These are phyloP conservation scores for Scedosporium minutisporum DNA, from an alignment of 2,329 filamentous ascomycete genomes.

Conservation along the genomic window DNA sequence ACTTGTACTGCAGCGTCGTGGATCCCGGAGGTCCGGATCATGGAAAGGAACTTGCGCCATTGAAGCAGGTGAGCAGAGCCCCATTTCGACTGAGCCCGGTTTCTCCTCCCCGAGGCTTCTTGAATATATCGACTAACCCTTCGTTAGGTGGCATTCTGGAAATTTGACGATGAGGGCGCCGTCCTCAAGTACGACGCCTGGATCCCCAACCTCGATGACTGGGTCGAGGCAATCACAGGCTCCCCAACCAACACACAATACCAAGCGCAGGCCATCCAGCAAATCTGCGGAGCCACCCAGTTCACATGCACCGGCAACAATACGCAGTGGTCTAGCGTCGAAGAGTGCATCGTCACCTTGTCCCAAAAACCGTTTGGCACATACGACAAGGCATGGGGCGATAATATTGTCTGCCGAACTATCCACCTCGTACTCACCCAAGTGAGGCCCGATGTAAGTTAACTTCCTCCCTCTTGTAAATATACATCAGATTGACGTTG, in stretches of 20 bases:
- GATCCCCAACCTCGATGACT: slow-evolving; percentile 30
- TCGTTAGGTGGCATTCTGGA: slow-evolving; percentile 31
- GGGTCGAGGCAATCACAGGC: slow-evolving; percentile 20
- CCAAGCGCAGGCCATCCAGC: slow-evolving; percentile 18
- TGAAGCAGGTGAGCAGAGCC: slow-evolving; percentile 18
- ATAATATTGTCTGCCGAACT: slow-evolving; percentile 31
- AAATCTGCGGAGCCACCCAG: slow-evolving; percentile 24
- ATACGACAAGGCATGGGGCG: slow-evolving; percentile 32
- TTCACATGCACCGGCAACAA: slow-evolving; percentile 24
- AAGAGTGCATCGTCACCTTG: slow-evolving; percentile 22
- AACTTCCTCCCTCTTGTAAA: neutral
- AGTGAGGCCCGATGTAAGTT: slow-evolving; percentile 18
- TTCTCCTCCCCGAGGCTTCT: neutral
- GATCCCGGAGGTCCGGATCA: slow-evolving; percentile 19
- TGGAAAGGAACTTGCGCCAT: slow-evolving; percentile 19
- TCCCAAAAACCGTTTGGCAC: slow-evolving; percentile 25
- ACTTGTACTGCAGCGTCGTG: slow-evolving; percentile 22
- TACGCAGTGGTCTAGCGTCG: slow-evolving; percentile 22
- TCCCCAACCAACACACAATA: slow-evolving; percentile 17
- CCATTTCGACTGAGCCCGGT: too few species aligned
- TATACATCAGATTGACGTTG: neutral
- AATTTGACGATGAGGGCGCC: slow-evolving; percentile 31
- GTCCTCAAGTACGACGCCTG: slow-evolving; percentile 32
- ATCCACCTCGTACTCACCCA: slow-evolving; percentile 28
- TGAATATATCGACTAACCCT: neutral